Percentiles rank a stretch among this genome's conserved stretches.
These are phyloP conservation scores for Fistulifera pelliculosa DNA, from an alignment of 108 stramenopile species.

Conservation along the genomic window DNA sequence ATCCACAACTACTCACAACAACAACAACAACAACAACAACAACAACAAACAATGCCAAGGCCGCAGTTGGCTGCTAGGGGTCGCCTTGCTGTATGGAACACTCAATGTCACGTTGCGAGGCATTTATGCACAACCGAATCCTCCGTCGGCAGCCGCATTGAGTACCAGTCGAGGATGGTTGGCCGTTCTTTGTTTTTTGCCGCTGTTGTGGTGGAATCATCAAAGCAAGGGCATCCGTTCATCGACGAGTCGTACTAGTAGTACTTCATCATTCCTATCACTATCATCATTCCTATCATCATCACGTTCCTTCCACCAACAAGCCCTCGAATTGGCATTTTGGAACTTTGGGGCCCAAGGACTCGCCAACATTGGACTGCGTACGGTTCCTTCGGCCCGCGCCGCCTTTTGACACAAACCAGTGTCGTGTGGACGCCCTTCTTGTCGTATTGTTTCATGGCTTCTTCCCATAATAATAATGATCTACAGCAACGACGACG, in stretches of 20 bases:
- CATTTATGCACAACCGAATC: constrained; percentile 34
- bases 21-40: no score
- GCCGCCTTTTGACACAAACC: constrained; percentile 62
- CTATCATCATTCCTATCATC: no score
- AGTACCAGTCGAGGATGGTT: constrained; percentile 40
- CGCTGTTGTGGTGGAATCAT: constrained; percentile 6
- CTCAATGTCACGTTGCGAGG: constrained; percentile 42
- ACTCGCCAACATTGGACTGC: constrained; percentile 44
- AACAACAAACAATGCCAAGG: constrained; percentile 12
- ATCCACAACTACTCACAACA: no score
- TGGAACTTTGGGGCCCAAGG: constrained; percentile 42
- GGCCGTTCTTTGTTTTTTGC: constrained; percentile 38
- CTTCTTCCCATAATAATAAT: no score
- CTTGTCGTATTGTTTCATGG: constrained; percentile 42
- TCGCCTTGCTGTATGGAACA: constrained; percentile 52
- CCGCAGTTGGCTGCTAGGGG: constrained; percentile 29
- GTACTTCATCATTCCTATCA: no score
- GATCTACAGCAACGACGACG: no score
- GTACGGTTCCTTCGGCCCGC: constrained; percentile 37
- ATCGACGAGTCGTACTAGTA: no score
- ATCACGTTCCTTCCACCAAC: no score
- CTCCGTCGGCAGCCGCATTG: constrained; percentile 28
- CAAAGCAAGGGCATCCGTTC: no score
- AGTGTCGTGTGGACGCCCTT: constrained; percentile 60
- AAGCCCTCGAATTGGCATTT: no score